phyloP scores from a whole-genome alignment of 805 yeast genomes.

The Zygosaccharomyces bailii region DNA sequence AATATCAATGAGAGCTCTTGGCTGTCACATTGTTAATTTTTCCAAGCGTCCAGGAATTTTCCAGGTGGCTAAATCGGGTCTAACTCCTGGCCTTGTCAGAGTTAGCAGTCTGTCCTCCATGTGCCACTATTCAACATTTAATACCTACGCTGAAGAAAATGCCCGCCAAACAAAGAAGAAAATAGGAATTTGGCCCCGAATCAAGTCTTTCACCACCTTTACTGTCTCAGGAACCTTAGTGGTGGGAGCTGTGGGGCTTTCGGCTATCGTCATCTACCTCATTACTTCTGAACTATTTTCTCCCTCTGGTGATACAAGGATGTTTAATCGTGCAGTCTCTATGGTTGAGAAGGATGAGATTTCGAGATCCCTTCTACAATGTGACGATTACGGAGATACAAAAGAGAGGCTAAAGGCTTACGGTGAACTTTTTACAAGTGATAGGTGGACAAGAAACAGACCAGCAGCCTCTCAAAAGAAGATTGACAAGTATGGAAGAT shows the following conservation, averaged over 20 bases:
- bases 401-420: conserved; percentile 73
- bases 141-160: conserved; percentile 12
- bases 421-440: conserved; percentile 64
- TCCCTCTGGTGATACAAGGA: conserved; percentile 88
- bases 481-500: conserved; percentile 71
- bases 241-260: conserved; percentile 64
- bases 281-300: conserved; percentile 75
- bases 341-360: conserved; percentile 64
- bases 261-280: conserved; percentile 66
- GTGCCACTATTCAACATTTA: conserved; percentile 13
- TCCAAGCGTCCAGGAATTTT: not conserved
- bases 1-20: too few species aligned
- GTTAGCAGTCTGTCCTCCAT: not conserved
- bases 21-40: not conserved
- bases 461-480: conserved; percentile 65
- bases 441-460: conserved; percentile 84
- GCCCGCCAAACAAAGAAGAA: conserved; percentile 18
- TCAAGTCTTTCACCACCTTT: conserved; percentile 59
- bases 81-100: not conserved
- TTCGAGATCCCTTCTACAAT: conserved; percentile 55
- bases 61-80: not conserved
- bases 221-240: conserved; percentile 59
- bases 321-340: conserved; percentile 82
- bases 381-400: conserved; percentile 38
- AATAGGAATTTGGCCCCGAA: conserved; percentile 44